Base-by-base conservation (phyloP, 2,329 filamentous ascomycete genomes). In the Nemania diffusa region DNA sequence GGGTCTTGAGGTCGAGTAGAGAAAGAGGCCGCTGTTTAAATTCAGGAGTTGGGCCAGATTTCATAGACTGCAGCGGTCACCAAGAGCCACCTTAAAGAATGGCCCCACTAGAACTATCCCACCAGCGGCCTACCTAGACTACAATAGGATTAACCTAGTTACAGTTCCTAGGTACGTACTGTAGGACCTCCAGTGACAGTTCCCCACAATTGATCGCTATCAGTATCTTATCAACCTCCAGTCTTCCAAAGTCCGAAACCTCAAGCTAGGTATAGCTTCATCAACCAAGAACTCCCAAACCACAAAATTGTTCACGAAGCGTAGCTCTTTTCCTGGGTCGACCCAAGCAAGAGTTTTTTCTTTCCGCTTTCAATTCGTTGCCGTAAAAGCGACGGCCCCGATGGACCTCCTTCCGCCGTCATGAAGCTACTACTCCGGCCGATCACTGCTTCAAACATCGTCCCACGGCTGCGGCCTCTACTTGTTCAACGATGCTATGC, bases 401-500 rank as follows among this genome's bases (percentile, higher is more conserved):
- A 80, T 80, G 78, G 77, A 73, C 72, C 58, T 56, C 61, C 74
- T 76, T 60, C 78, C 77, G 66, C 79, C 81, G 82, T 77, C 75
- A 86, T 85, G 82, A 86, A 84, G 75, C 78, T 80, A 64, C 73
- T 69, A 79, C 75, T 72, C 73, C 79, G 72, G 78, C 79, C 68
- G 76, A 78, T 77, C 79, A 78, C 69, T 77, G 74, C 75, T 68
- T 71, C 75, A 55, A 72, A 70, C 71, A 66, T 78, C 67, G 68
- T 70, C 51, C 73, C 76, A 55, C 74, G 74, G 50, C 69, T 82
- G 57, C 79, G 80, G 64, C 78, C 79, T 42, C 71, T 82, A 46
- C 65, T 83, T 50, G 70, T 78, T 37, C 78, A 79, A 68, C 84
- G 88, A 74, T 77, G 80, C 57, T 91, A 90, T 80, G 86, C 90